Evolutionary conservation across 2,329 filamentous ascomycete genomes (phyloP), one percentile per base, ranked within the genome.

Genomic region (Fusarium multiceps): DNA sequence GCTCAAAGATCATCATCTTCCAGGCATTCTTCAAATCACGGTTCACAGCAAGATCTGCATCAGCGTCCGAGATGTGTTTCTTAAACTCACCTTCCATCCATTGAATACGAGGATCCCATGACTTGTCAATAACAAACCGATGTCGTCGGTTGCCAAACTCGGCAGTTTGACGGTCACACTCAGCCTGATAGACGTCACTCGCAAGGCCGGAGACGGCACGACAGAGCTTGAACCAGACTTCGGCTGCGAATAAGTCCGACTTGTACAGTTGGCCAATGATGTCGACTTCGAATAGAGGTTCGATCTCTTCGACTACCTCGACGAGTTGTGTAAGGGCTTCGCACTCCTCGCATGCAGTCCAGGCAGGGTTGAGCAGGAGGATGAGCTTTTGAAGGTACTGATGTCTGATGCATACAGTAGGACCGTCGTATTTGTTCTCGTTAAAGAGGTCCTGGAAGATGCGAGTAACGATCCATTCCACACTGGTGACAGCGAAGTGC

Each of bases 71-170:
- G 5, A 42, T 25, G 7, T 21, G 11, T 13, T 11, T 3, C 3
- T 40, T 7, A 6, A 45, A 10, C 4, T 48, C 53, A 18, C 37
- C 23, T 21, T 43, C 50, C 6, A 61, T 45, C 66, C 66, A 69
- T 20, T 68, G 41, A 7, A 49, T 7, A 4, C 60, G 55, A 47
- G 66, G 65, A 9, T 69, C 66, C 55, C 56, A 69, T 6, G 20
- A 18, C 5, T 25, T 18, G 4, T 40, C 42, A 4, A 68, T 41
- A 3, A 21, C 13, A 7, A 69, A 66, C 6, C 50, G 50, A 41
- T 68, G 66, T 34, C 59, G 25, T 53, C 53, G 42, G 6, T 55
- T 34, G 1, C 54, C 50, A 14, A n/a, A 13, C 10, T 43, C 7
- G 3, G 32, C 27, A 7, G 40, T 28, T 1, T 37, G 41, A 7